phyloP scores from a whole-genome alignment of 2,329 filamentous ascomycete genomes.

The Fusarium verrucosum region DNA sequence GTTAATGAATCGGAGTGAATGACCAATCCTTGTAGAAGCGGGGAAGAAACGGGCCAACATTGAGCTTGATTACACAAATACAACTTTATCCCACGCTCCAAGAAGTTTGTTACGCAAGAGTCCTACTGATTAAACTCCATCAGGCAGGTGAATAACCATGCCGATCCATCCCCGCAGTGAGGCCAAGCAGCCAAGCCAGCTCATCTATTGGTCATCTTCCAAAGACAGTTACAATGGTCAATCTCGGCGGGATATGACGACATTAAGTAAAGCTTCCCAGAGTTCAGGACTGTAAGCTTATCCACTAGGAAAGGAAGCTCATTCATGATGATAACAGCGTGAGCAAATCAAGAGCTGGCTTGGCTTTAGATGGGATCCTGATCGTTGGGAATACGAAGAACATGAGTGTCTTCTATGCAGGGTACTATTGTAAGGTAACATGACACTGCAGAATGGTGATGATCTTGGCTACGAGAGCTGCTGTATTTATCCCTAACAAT shows the following conservation, averaged over 20 bases:
- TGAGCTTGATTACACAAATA: conserved; percentile 14
- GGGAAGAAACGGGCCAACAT: background rate
- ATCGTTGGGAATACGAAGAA: conserved; percentile 19
- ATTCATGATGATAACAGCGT: conserved; percentile 3
- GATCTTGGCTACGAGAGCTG: background rate
- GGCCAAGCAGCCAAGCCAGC: conserved; percentile 24
- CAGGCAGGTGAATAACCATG: conserved; percentile 25
- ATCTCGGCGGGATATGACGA: conserved; percentile 28
- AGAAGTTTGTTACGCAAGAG: conserved; percentile 23
- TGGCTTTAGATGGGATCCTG: conserved; percentile 5
- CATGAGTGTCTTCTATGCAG: background rate
- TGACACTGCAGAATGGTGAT: conserved; percentile 6
- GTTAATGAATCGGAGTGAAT: background rate
- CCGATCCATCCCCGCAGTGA: conserved; percentile 19
- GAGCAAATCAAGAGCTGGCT: conserved; percentile 20
- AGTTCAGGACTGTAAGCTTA: conserved; percentile 33
- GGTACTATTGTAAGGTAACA: conserved; percentile 35
- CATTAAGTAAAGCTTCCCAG: conserved; percentile 25
- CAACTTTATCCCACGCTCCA: conserved; percentile 8
- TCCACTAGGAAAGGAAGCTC: conserved; percentile 25
- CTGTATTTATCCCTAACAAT: conserved; percentile 32
- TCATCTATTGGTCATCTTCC: conserved; percentile 24
- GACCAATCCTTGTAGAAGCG: background rate
- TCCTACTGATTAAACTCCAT: conserved; percentile 15
- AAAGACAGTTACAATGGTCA: conserved; percentile 22